Evolutionary conservation across 176 grass and related monocot species (phyloP), one percentile per base, ranked within the genome.

Genomic region (Cenchrus americanus): DNA sequence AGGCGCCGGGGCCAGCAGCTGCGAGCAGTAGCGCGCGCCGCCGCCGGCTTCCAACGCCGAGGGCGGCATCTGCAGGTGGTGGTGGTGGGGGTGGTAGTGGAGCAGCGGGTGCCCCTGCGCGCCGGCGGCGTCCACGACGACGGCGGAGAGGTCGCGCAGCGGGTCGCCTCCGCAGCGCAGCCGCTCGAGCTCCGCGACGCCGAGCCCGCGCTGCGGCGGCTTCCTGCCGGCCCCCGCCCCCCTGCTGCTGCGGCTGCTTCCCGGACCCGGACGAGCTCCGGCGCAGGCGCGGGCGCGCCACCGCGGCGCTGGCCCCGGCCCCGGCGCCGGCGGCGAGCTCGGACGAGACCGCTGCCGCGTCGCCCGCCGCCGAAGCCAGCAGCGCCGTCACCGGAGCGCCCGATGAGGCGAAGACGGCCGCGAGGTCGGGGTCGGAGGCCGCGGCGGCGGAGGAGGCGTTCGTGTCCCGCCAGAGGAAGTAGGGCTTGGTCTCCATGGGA

Each of bases 101-200:
- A 84, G 15, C 30, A 77, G 6, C 12, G 82, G 6, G 62, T 73
- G 43, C 1, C 27, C 64, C 2, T 53, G 68, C 67, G 14, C 42
- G 26, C 6, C 6, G 63, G 37, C 24, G 26, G 59, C 64, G 69
- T 66, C 87, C 15, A 71, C 81, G 73, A 62, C 65, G 10, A 57
- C 72, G 83, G 57, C 78, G 17, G 82, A 81, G 84, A 82, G 82
- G 50, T 91, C 85, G 18, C 48, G 69, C 14, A 88, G 73, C 66
- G 88, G 88, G 67, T 90, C 84, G 19, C 83, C 87, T 23, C 90
- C 85, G 82, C 88, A 84, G 3, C 93, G 93, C 58, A 94, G 87
- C 11, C 90, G 87, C 87, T 94, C 93, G 51, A 94, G 93, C 70
- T 92, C 90, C 55, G 90, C 90, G 19, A 94, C 90, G 65, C 93